phyloP scores from a whole-genome alignment of 306 rosid genomes.

The Medicago ruthenica region DNA sequence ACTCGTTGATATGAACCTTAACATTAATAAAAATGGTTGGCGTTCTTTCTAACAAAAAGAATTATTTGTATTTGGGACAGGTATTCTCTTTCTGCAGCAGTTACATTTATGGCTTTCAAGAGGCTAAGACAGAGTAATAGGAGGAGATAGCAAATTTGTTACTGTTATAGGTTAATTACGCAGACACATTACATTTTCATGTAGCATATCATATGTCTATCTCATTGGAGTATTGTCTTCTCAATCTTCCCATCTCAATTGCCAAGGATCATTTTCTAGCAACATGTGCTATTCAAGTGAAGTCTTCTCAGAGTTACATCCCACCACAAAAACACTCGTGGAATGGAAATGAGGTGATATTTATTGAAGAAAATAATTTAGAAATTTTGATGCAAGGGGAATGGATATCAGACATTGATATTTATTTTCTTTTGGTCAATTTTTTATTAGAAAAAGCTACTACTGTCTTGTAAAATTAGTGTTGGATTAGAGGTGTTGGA shows the following conservation, averaged over 20 bases:
- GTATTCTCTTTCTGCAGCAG: constrained; percentile 94
- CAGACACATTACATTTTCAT: not conserved
- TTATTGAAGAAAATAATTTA: constrained; percentile 5
- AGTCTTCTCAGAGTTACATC: constrained; percentile 20
- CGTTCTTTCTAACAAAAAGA: constrained; percentile 27
- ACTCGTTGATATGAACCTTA: not conserved
- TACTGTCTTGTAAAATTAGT: not conserved
- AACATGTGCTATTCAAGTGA: constrained; percentile 31
- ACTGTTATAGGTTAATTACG: constrained; percentile 13
- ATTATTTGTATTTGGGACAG: constrained; percentile 52
- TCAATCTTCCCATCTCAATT: constrained; percentile 22
- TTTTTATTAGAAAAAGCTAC: constrained; percentile 20
- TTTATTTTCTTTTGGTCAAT: constrained; percentile 25
- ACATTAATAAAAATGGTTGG: constrained; percentile 7
- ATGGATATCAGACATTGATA: constrained; percentile 25
- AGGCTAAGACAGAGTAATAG: constrained; percentile 63
- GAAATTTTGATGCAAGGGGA: constrained; percentile 17
- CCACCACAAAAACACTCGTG: constrained; percentile 26
- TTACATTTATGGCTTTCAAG: constrained; percentile 88
- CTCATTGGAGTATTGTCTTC: constrained; percentile 29
- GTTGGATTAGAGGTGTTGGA: not conserved
- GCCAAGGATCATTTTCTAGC: constrained; percentile 35
- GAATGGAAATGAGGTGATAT: constrained; percentile 32
- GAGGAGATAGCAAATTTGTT: constrained; percentile 55
- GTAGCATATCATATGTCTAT: not conserved